phyloP scores from a whole-genome alignment of 352 stramenopile species.

The Globisporangium splendens region DNA sequence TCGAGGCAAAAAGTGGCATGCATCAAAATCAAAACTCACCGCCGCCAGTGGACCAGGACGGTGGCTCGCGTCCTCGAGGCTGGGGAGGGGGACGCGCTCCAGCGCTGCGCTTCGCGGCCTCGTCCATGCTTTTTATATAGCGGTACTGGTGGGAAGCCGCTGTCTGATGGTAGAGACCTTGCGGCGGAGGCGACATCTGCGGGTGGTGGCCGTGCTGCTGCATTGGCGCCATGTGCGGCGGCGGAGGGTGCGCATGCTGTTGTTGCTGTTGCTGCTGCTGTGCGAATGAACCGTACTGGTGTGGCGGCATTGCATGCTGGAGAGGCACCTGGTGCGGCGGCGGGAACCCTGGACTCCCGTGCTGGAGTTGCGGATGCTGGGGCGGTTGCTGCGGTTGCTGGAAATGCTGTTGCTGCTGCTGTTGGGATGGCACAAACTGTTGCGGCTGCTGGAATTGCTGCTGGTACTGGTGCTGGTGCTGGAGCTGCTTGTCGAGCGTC shows the following conservation, averaged over 20 bases:
- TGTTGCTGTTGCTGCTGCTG: slow-evolving; percentile 21
- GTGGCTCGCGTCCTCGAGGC: slow-evolving; percentile 39
- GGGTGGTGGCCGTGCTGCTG: slow-evolving; percentile 18
- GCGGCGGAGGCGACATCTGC: slow-evolving; percentile 36
- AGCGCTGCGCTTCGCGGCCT: slow-evolving; percentile 25
- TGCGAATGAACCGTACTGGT: slow-evolving; percentile 9
- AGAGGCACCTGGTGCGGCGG: slow-evolving; percentile 13
- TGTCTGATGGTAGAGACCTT: slow-evolving; percentile 23
- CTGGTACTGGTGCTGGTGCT: slow-evolving; percentile 65
- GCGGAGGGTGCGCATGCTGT: slow-evolving; percentile 22
- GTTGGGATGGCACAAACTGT: slow-evolving; percentile 26
- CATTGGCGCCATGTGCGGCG: slow-evolving; percentile 12
- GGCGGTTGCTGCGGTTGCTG: slow-evolving; percentile 12
- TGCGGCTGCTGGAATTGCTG: slow-evolving; percentile 38
- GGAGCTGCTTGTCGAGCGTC: slow-evolving; percentile 44
- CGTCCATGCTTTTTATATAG: slow-evolving; percentile 70
- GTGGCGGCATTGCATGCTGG: slow-evolving; percentile 6
- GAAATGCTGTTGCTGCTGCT: slow-evolving; percentile 15
- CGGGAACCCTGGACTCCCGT: slow-evolving; percentile 12
- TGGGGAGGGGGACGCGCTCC: slow-evolving; percentile 17
- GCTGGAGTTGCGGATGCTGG: slow-evolving; percentile 17
- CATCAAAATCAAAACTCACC: slow-evolving; percentile 32
- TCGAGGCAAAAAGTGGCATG: slow-evolving; percentile 1
- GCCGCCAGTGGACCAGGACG: slow-evolving; percentile 36
- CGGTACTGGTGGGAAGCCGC: slow-evolving; percentile 47